A percentile compares a stretch with the other conserved stretches of the same genome.
phyloP scores from a whole-genome alignment of 331 rosid genomes.

The Stylosanthes scabra region DNA sequence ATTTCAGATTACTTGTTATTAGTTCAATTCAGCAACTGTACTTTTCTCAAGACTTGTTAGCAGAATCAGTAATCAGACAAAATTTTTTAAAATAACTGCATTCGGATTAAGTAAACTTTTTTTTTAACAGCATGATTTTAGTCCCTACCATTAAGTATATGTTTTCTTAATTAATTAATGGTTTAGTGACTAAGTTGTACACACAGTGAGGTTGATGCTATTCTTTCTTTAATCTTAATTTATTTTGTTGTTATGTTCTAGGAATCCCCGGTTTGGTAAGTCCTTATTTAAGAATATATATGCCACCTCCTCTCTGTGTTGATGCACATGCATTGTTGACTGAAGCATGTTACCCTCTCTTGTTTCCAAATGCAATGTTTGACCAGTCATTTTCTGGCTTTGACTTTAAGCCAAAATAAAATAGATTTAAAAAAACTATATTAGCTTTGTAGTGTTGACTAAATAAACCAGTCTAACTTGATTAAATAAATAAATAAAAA shows the following conservation, averaged over 20 bases:
- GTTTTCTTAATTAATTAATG: not conserved
- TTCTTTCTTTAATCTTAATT: not conserved
- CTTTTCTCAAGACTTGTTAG: not conserved
- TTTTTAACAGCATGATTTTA: no score
- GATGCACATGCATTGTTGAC: constrained; percentile 80
- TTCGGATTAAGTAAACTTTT: no score
- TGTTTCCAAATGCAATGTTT: constrained; percentile 46
- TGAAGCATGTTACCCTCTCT: constrained; percentile 71
- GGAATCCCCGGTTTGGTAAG: constrained; percentile 12
- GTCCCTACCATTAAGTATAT: no score
- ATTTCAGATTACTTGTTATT: constrained; percentile 37
- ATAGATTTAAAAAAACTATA: constrained; percentile 25
- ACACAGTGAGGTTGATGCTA: not conserved
- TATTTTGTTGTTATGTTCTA: constrained; percentile 29
- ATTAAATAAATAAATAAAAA: not conserved
- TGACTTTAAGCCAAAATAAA: constrained; percentile 46
- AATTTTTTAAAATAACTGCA: no score
- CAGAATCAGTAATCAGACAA: not conserved
- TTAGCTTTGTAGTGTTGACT: constrained; percentile 59
- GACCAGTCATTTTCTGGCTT: constrained; percentile 58
- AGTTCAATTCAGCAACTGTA: not conserved
- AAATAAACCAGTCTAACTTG: constrained; percentile 38
- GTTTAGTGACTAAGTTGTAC: not conserved
- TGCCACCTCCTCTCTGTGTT: constrained; percentile 36
- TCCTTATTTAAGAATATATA: constrained; percentile 38